Evolutionary conservation across 1,139 yeast genomes (phyloP).

Genomic region (Suhomyces terraborum): DNA sequence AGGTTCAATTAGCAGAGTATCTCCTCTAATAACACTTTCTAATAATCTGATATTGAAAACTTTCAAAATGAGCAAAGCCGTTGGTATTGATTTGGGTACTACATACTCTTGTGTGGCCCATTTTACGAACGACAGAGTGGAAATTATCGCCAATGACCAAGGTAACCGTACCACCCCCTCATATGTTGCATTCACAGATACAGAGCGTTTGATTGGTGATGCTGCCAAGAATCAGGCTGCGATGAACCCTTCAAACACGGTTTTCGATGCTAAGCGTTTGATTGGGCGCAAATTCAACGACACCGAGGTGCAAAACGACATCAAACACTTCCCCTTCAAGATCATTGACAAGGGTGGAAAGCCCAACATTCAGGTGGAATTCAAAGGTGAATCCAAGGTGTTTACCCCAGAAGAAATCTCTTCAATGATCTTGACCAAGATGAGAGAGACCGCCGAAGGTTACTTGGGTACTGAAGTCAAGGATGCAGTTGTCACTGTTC

Average conservation of each 20-base stretch:
- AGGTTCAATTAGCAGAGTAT: not conserved
- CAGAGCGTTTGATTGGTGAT: slow-evolving; percentile 34
- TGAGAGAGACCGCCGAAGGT: slow-evolving; percentile 53
- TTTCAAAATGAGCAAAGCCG: slow-evolving; percentile 21
- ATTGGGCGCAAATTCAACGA: slow-evolving; percentile 51
- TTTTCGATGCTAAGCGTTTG: slow-evolving; percentile 33
- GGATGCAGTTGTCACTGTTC: slow-evolving; percentile 53
- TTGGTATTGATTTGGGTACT: slow-evolving; percentile 34
- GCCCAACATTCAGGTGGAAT: slow-evolving; percentile 25
- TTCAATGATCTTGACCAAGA: slow-evolving; percentile 33
- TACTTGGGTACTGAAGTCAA: slow-evolving; percentile 43
- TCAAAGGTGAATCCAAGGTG: slow-evolving; percentile 25
- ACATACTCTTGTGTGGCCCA: slow-evolving; percentile 34
- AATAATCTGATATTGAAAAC: not conserved
- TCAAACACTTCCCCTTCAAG: slow-evolving; percentile 48
- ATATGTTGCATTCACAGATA: slow-evolving; percentile 32
- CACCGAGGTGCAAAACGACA: slow-evolving; percentile 45
- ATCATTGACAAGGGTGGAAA: slow-evolving; percentile 29
- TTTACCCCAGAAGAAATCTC: slow-evolving; percentile 31
- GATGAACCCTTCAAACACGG: slow-evolving; percentile 34
- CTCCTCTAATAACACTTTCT: not conserved
- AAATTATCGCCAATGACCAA: slow-evolving; percentile 51
- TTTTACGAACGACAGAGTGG: slow-evolving; percentile 22
- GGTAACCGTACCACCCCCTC: slow-evolving; percentile 48
- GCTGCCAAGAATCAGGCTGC: slow-evolving; percentile 37